Percentiles rank a stretch among this genome's conserved stretches.
Conservation (phyloP, 257 asterid species). For the Solanum phureja region DNA sequence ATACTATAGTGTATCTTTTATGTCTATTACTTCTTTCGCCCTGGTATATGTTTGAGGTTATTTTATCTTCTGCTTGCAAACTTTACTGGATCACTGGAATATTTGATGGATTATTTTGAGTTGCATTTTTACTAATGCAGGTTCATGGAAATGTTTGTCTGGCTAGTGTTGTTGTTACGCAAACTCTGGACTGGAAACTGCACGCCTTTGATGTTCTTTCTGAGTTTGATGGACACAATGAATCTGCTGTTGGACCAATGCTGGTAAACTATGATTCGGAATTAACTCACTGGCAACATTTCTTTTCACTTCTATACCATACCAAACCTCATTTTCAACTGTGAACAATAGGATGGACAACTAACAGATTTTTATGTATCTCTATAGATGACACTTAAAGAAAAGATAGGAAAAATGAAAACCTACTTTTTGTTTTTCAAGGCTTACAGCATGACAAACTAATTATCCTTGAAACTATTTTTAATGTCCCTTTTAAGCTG, state of each 20-base stretch:
- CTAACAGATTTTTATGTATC: neutral
- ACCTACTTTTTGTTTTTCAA: neutral
- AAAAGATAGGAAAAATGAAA: neutral
- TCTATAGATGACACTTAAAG: neutral
- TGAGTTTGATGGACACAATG: slow-evolving; percentile 88
- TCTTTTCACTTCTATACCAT: neutral
- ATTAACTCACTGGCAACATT: neutral
- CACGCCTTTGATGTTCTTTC: slow-evolving; percentile 96
- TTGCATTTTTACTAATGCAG: slow-evolving; percentile 33
- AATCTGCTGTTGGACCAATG: slow-evolving; percentile 81
- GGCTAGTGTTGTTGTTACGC: slow-evolving; percentile 97
- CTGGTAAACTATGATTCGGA: slow-evolving; percentile 46
- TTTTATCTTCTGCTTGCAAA: neutral
- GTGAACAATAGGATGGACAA: neutral
- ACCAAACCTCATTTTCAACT: neutral
- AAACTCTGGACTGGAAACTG: slow-evolving; percentile 96
- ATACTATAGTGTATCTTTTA: neutral
- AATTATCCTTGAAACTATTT: neutral
- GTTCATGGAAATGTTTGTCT: slow-evolving; percentile 97
- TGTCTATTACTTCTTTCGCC: neutral
- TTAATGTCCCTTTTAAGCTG: neutral
- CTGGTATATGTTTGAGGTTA: neutral
- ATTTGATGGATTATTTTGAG: neutral
- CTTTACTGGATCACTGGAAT: neutral
- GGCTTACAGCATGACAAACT: neutral